These are phyloP conservation scores for Hypoxylon intermedium DNA, from an alignment of 495 filamentous ascomycete species.

Conservation along the genomic window DNA sequence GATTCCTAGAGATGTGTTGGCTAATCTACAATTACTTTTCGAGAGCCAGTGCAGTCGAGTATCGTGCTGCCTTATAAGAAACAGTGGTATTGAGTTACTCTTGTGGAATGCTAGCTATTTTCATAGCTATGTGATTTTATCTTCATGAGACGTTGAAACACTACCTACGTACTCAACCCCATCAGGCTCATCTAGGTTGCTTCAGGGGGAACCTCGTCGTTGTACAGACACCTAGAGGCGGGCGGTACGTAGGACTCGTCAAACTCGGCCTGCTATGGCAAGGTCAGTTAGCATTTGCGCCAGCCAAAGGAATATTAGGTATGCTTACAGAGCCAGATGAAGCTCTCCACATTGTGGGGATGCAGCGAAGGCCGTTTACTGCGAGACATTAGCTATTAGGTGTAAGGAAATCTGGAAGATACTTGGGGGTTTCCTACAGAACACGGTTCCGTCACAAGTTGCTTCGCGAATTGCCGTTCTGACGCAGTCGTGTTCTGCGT, in stretches of 20 bases:
- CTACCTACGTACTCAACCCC: no score
- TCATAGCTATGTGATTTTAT: no score
- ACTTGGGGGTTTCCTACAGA: no score
- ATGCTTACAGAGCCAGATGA: constrained; percentile 4
- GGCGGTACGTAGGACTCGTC: constrained; percentile 18
- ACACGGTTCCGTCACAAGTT: constrained; percentile 15
- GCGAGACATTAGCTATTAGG: no score
- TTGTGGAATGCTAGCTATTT: no score
- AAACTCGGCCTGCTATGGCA: constrained; percentile 13
- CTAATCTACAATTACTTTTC: no score
- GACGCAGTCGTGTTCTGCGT: constrained; percentile 31
- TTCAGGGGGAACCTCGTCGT: constrained; percentile 15
- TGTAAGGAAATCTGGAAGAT: no score
- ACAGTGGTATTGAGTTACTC: no score
- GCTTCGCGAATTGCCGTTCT: constrained; percentile 24
- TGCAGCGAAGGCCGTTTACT: constrained; percentile 21
- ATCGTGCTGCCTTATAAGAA: no score
- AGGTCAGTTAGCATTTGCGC: not conserved
- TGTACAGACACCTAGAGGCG: constrained; percentile 3
- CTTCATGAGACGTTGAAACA: no score
- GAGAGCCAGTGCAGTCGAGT: no score
- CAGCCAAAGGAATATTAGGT: not conserved
- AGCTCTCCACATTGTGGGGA: constrained; percentile 9
- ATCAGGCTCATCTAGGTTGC: constrained; percentile 4
- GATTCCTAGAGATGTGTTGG: no score